Percentiles rank a stretch among this genome's conserved stretches.
Conservation (phyloP, 2,329 filamentous ascomycete genomes). For the Alternaria viburni region DNA sequence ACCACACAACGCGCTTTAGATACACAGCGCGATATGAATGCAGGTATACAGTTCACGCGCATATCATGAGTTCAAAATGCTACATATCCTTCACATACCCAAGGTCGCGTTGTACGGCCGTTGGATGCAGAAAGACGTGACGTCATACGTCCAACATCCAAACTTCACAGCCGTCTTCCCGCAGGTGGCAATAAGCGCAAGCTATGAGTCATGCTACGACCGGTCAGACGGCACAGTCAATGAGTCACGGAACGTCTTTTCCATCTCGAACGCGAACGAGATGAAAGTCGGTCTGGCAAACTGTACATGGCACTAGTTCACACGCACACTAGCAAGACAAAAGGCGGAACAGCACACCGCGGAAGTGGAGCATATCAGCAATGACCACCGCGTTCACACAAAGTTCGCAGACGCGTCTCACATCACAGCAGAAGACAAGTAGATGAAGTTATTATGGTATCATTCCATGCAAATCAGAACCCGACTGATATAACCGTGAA, state of each 20-base stretch:
- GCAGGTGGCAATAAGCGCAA: neutral
- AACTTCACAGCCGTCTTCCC: neutral
- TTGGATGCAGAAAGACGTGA: neutral
- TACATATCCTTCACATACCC: rapidly evolving
- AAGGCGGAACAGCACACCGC: neutral
- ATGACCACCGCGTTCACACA: neutral
- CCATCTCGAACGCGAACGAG: neutral
- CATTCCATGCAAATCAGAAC: constrained; percentile 40
- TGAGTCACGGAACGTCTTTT: neutral
- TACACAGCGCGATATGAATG: rapidly evolving
- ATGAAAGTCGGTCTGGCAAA: neutral
- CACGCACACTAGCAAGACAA: neutral
- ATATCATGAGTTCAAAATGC: rapidly evolving
- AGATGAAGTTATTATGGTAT: constrained; percentile 40
- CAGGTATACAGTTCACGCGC: rapidly evolving
- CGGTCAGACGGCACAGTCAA: neutral
- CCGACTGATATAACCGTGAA: constrained; percentile 41
- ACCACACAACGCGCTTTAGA: neutral
- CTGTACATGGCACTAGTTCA: neutral
- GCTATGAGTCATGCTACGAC: neutral
- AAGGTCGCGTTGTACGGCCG: neutral
- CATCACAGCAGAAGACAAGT: constrained; percentile 6
- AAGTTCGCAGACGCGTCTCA: neutral
- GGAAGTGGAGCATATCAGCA: neutral
- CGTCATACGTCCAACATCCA: neutral